Percentiles rank a stretch among this genome's conserved stretches.
These are phyloP conservation scores for Plasmopara halstedii DNA, from an alignment of 352 stramenopile species.

Conservation along the genomic window DNA sequence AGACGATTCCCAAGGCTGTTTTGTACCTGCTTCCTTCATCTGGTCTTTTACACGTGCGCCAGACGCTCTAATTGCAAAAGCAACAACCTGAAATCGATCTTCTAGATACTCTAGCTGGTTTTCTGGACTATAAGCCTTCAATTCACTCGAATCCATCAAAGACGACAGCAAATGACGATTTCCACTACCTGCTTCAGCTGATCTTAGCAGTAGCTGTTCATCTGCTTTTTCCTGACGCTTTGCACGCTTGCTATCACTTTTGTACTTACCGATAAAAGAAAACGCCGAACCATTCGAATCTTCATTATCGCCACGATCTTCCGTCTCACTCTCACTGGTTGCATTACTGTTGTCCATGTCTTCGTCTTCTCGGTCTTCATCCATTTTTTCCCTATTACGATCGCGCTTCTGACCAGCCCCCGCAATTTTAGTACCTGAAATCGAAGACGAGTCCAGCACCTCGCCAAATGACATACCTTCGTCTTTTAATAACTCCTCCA, in stretches of 20 bases:
- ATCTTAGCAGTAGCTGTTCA: slow-evolving; percentile 19
- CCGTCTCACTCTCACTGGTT: slow-evolving; percentile 28
- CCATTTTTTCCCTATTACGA: slow-evolving; percentile 10
- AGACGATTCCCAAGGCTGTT: slow-evolving; percentile 71
- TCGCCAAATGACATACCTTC: slow-evolving; percentile 67
- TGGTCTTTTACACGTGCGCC: slow-evolving; percentile 80
- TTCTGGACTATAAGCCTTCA: slow-evolving; percentile 74
- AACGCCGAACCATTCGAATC: slow-evolving; percentile 36
- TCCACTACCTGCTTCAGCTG: slow-evolving; percentile 10
- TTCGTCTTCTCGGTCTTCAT: slow-evolving; percentile 12
- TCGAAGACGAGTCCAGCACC: slow-evolving; percentile 32
- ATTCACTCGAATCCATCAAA: slow-evolving; percentile 39
- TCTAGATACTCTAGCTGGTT: slow-evolving; percentile 87
- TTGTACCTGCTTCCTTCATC: slow-evolving; percentile 85
- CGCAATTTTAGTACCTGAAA: not conserved
- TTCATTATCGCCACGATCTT: slow-evolving; percentile 23
- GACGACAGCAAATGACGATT: slow-evolving; percentile 32
- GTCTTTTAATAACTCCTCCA: slow-evolving; percentile 66
- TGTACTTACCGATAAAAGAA: slow-evolving; percentile 70
- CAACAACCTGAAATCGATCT: slow-evolving; percentile 84
- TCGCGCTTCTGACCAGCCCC: slow-evolving; percentile 19
- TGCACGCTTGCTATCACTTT: slow-evolving; percentile 24
- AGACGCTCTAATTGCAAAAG: slow-evolving; percentile 78
- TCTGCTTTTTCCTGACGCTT: slow-evolving; percentile 19
- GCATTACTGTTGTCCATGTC: slow-evolving; percentile 6